Base-by-base conservation (phyloP, 805 yeast species). In the Metschnikowia orientalis region DNA sequence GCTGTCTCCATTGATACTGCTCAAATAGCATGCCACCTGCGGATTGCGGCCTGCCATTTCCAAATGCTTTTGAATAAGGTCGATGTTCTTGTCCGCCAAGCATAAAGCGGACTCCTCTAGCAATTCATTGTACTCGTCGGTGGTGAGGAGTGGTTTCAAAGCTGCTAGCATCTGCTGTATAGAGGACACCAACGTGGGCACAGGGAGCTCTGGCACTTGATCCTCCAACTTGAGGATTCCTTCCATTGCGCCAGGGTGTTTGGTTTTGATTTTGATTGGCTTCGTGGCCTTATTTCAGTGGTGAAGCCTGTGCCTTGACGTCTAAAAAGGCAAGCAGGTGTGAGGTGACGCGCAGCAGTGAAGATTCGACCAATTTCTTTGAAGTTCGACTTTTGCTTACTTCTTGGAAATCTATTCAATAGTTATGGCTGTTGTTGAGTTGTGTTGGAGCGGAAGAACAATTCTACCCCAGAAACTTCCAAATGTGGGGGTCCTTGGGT, bases 101-200 rank as follows among this genome's bases (percentile, higher is more conserved):
- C 82, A 79, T 9, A 59, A 56, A 0, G 63, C 45, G 1, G 82
- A 60, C 27, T 67, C 70, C 1, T 54, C 50, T 3, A 63, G 45
- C n/a, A 81, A 50, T 4, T 61, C 60, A 3, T 48, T 44, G 42
- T 70, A 75, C 23, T 79, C 82, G 2, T 71, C 78, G 0, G 61
- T 58, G 13, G 73, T 56, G 14, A 79, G 56, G 33, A 83, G 53
- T 0, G 90, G 90, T 45, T 75, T 69, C 20, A 82, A 45, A 0
- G 86, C 75, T 4, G 61, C 57, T 18, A 77, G 56, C 9, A 81
- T 54, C 47, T 79, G 81, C 14, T 54, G 56, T 10, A 77, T 56
- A 0, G 88, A 76, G 2, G 67, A 47, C 2, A 55, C 37, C 4
- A 81, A 48, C 8, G 64, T 56, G 0, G 94, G 90, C 9, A 83